Base-by-base conservation (phyloP, 2,329 filamentous ascomycete genomes). In the Aspergillus viridinutans region DNA sequence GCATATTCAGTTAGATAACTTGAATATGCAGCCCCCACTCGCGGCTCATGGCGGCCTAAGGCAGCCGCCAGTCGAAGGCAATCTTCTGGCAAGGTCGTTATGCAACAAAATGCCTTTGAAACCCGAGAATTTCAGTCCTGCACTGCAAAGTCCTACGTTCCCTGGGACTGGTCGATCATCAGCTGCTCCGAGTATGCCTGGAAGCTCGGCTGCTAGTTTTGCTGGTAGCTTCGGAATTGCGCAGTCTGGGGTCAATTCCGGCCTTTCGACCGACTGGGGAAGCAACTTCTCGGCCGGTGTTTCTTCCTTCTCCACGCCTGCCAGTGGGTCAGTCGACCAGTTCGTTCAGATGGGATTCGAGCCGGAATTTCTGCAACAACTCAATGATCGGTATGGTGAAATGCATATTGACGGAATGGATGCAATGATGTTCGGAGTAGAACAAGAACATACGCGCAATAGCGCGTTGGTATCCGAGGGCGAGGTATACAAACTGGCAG, bases 11-110 rank as follows among this genome's bases (percentile, higher is more conserved):
- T 66, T 74, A 17, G 64, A 69, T 12, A 73, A 76, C 58, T 58
- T 78, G 21, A 74, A 71, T 1, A 74, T 79, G 68, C 71, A 74
- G 51, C 74, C 75, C 2, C 77, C 76, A 7, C 78, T 73, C 59
- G 75, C 75, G 26, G 65, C 71, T 14, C 65, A 72, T 21, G 73
- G 74, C 32, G 73, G 74, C 2, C 57, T 74, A 53, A 67, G 67
- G 38, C 63, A 61, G 10, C 59, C 72, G 17, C 72, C 73, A 9
- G 60, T 66, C n/a, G 73, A 75, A 57, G 65, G 65, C 51, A 75
- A 74, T 51, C 32, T 62, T 12, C 38, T 69, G 23, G 65, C 69
- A 3, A 61, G 63, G 53, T 49, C 61, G 21, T 35, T 66, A 14
- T 66, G 64, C 55, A 62, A 61, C 51, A 63, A 65, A 25, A 61